Evolutionary conservation across 2,329 filamentous ascomycete genomes (phyloP).

Genomic region (Arachnopeziza araneosa): DNA sequence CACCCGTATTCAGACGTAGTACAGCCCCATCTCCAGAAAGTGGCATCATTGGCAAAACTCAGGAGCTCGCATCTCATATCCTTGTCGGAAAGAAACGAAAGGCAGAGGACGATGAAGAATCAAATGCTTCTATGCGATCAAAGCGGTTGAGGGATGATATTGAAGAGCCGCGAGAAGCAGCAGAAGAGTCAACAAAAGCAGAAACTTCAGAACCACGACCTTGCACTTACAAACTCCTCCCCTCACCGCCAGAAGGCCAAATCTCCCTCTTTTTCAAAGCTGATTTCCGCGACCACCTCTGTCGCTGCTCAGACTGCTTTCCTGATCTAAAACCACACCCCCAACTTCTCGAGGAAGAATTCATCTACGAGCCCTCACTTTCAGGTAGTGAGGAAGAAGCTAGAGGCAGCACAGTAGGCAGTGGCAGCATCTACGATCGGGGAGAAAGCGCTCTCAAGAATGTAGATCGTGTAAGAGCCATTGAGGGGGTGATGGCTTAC

Average conservation of each 20-base stretch:
- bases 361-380: slow-evolving; percentile 85
- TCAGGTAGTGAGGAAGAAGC: slow-evolving; percentile 57
- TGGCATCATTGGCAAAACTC: slow-evolving; percentile 25
- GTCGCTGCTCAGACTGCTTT: slow-evolving; percentile 78
- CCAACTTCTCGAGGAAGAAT: slow-evolving; percentile 89
- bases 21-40: slow-evolving; percentile 26
- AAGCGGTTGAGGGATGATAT: slow-evolving; percentile 45
- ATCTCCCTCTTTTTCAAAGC: slow-evolving; percentile 81
- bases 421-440: slow-evolving; percentile 79
- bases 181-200: not conserved
- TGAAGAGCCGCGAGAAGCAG: not conserved
- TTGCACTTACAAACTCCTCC: slow-evolving; percentile 60
- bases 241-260: slow-evolving; percentile 45
- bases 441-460: slow-evolving; percentile 89
- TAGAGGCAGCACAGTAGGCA: slow-evolving; percentile 57
- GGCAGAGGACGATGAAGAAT: slow-evolving; percentile 43
- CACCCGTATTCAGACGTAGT: slow-evolving; percentile 54
- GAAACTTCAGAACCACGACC: not conserved
- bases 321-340: slow-evolving; percentile 63
- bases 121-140: slow-evolving; percentile 26
- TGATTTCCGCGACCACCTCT: slow-evolving; percentile 75
- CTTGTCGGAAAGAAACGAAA: slow-evolving; percentile 58
- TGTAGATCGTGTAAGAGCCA: slow-evolving; percentile 86
- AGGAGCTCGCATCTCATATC: slow-evolving; percentile 13
- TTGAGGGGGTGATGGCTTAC: slow-evolving; percentile 97